phyloP scores from a whole-genome alignment of 345 rosid genomes.

The Litchi chinensis region DNA sequence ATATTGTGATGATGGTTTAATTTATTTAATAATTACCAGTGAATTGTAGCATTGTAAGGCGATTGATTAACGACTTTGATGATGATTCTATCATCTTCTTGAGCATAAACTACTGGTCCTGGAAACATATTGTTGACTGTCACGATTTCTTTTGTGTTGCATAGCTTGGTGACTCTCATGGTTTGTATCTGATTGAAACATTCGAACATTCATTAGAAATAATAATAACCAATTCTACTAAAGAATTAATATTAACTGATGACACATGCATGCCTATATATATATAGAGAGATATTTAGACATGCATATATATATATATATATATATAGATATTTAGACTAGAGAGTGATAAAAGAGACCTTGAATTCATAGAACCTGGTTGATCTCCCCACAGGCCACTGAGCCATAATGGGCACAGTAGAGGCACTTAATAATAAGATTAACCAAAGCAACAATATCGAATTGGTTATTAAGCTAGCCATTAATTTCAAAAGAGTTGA shows the following conservation, averaged over 20 bases:
- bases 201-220: neutral
- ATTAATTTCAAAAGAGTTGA: slow-evolving; percentile 20
- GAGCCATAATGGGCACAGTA: slow-evolving; percentile 36
- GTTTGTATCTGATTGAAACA: slow-evolving; percentile 54
- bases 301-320: no score
- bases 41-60: slow-evolving; percentile 78
- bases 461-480: slow-evolving; percentile 37
- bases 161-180: slow-evolving; percentile 55
- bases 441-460: slow-evolving; percentile 27
- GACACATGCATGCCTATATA: neutral
- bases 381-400: slow-evolving; percentile 43
- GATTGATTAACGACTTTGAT: slow-evolving; percentile 70
- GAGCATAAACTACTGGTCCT: slow-evolving; percentile 73
- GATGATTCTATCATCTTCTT: slow-evolving; percentile 70
- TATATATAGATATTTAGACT: no score
- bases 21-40: slow-evolving; percentile 52
- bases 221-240: neutral
- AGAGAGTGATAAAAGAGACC: slow-evolving; percentile 32
- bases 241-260: neutral
- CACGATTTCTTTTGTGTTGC: slow-evolving; percentile 64
- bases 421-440: slow-evolving; percentile 37
- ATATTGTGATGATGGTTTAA: neutral
- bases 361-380: slow-evolving; percentile 79
- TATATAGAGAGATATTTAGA: no score
- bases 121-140: slow-evolving; percentile 71